A percentile compares a stretch with the other conserved stretches of the same genome.
Evolutionary conservation across 2,329 filamentous ascomycete species (phyloP).

Genomic region (Zymoseptoria crescenta): DNA sequence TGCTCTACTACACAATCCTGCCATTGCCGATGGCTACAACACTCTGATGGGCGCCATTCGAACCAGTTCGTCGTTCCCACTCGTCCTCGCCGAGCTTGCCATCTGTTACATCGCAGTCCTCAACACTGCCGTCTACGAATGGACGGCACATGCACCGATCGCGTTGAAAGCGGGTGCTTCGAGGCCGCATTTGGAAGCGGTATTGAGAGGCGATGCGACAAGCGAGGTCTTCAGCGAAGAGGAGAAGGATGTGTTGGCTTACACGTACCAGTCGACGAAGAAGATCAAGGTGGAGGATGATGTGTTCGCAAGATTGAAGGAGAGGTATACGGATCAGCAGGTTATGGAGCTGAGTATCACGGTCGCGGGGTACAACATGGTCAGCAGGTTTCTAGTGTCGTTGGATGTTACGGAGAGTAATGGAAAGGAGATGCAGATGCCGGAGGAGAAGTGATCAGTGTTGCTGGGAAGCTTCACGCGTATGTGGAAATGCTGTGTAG

Average conservation of each 20-base stretch:
- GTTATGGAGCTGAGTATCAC: conserved; percentile 32
- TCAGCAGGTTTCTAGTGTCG: conserved; percentile 31
- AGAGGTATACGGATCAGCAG: conserved; percentile 26
- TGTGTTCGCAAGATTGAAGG: conserved; percentile 26
- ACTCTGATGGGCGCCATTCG: conserved; percentile 51
- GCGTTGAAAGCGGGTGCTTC: conserved; percentile 26
- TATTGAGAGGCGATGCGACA: conserved; percentile 19
- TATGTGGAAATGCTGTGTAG: background rate
- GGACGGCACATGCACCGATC: conserved; percentile 29
- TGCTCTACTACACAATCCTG: conserved; percentile 64
- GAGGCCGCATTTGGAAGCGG: conserved; percentile 19
- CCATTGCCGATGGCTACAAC: conserved; percentile 71
- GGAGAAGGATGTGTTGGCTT: conserved; percentile 28
- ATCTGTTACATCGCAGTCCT: conserved; percentile 32
- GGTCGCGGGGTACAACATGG: conserved; percentile 33
- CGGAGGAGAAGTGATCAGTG: conserved; percentile 6
- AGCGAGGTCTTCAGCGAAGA: conserved; percentile 20
- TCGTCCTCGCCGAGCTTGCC: conserved; percentile 27
- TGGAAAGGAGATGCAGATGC: conserved; percentile 29
- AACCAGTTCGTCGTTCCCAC: conserved; percentile 26
- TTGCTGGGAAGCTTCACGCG: background rate
- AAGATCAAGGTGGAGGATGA: conserved; percentile 25
- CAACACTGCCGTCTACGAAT: conserved; percentile 31
- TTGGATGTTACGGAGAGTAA: conserved; percentile 34
- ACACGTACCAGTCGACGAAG: conserved; percentile 29